Percentiles rank a stretch among this genome's conserved stretches.
phyloP scores from a whole-genome alignment of 768 basidiomycete species.

The Auricularia heimuer region DNA sequence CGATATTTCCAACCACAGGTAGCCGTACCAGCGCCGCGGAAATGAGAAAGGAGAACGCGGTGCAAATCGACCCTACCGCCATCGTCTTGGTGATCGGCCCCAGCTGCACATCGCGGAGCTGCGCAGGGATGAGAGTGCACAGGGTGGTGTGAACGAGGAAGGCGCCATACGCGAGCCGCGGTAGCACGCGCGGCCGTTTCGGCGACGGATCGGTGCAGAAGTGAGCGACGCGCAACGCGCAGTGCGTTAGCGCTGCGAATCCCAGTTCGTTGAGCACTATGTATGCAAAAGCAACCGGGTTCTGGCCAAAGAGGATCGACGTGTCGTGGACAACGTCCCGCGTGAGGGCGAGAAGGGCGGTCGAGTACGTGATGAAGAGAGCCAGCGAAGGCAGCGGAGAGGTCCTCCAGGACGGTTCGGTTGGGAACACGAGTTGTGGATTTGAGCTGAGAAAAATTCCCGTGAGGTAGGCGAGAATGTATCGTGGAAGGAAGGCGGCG shows the following conservation, averaged over 20 bases:
- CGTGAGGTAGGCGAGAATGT: background rate
- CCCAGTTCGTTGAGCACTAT: background rate
- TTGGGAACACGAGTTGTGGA: background rate
- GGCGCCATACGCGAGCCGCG: background rate
- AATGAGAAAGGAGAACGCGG: background rate
- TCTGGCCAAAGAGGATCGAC: background rate
- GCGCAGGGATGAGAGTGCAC: background rate
- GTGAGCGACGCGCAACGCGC: background rate
- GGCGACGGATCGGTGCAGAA: background rate
- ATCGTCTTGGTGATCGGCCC: background rate
- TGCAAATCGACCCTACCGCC: background rate
- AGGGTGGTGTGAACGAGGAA: background rate
- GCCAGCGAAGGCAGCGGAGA: background rate
- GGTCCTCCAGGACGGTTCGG: background rate
- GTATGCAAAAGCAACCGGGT: background rate
- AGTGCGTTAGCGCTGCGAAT: background rate
- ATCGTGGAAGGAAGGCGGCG: background rate
- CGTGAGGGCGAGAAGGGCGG: background rate
- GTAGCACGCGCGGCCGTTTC: background rate
- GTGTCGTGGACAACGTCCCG: background rate
- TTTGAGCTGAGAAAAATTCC: background rate
- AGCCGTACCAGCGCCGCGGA: background rate
- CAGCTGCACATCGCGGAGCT: background rate
- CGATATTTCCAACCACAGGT: background rate
- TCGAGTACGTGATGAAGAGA: background rate